phyloP scores from a whole-genome alignment of 331 rosid genomes.

The Acacia pycnantha region DNA sequence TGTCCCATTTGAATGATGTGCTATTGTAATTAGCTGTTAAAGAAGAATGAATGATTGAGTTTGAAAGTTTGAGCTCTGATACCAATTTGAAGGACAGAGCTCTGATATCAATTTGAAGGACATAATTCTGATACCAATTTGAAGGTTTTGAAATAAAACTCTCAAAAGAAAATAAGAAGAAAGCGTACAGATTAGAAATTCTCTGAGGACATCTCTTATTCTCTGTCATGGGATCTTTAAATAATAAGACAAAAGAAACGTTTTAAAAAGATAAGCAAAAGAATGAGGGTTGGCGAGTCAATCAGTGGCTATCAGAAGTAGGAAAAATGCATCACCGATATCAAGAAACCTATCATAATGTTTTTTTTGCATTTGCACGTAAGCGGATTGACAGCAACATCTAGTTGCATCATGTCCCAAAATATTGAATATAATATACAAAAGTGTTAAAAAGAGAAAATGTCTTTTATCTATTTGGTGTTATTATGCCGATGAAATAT shows the following conservation, averaged over 20 bases:
- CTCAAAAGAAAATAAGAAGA: too few relatives aligned
- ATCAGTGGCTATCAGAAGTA: neutral
- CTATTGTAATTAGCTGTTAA: neutral
- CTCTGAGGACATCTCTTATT: too few relatives aligned
- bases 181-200: too few relatives aligned
- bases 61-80: too few relatives aligned
- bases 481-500: slow-evolving; percentile 3
- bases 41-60: neutral
- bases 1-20: neutral
- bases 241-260: neutral
- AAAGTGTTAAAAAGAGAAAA: neutral
- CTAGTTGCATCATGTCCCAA: neutral
- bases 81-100: too few relatives aligned
- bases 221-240: too few relatives aligned
- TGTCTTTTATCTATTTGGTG: neutral
- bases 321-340: neutral
- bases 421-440: slow-evolving; percentile 10
- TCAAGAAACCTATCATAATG: neutral
- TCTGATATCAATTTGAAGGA: too few relatives aligned
- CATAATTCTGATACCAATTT: too few relatives aligned
- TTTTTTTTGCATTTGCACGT: neutral
- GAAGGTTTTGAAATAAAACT: too few relatives aligned
- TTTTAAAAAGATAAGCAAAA: neutral
- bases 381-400: neutral
- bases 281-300: neutral